Evolutionary conservation across 345 rosid species (phyloP), one percentile per base, ranked within the genome.

Genomic region (Stellera chamaejasme): DNA sequence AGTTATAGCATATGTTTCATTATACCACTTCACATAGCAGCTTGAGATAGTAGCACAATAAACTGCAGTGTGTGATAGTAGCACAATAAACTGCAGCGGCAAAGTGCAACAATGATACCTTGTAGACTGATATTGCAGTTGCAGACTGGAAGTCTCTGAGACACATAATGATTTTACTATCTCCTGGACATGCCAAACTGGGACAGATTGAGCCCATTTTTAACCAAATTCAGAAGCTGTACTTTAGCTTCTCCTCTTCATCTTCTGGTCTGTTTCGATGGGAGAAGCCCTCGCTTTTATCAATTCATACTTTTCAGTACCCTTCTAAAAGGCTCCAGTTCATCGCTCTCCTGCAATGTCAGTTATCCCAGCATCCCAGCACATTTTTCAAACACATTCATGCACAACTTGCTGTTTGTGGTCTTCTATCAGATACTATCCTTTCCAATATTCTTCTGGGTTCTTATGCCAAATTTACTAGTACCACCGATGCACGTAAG

Each of bases 401-500:
- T 52, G 79, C 77, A 26, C 85, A 75, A 51, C 41, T 79, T 15
- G 3, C 76, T 1, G 75, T 77, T 10, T 77, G 62, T 1, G 86
- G 84, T 0, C 60, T 77, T 8, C 74, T 26, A 0, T 68, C 63
- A 7, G 81, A 88, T 50, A 63, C 72, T 50, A 79, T 66, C 56
- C 65, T 88, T 2, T 52, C 61, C 52, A 84, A 88, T 60, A 27
- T 81, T 56, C 62, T 88, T 42, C 45, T 85, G 11, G 66, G 52
- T 5, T 12, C 13, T 1, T 82, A 73, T 16, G 66, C 73, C 0
- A 62, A 58, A 52, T 51, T 61, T 28, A 68, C 62, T 43, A 26
- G 54, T 58, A 26, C 84, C 14, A 14, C 45, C 6, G 36, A 48
- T 46, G 88, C 79, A 32, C 65, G 79, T 32, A 65, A 59, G 43